These are phyloP conservation scores for Metschnikowia rubicola DNA, from an alignment of 805 yeast species.

Conservation along the genomic window DNA sequence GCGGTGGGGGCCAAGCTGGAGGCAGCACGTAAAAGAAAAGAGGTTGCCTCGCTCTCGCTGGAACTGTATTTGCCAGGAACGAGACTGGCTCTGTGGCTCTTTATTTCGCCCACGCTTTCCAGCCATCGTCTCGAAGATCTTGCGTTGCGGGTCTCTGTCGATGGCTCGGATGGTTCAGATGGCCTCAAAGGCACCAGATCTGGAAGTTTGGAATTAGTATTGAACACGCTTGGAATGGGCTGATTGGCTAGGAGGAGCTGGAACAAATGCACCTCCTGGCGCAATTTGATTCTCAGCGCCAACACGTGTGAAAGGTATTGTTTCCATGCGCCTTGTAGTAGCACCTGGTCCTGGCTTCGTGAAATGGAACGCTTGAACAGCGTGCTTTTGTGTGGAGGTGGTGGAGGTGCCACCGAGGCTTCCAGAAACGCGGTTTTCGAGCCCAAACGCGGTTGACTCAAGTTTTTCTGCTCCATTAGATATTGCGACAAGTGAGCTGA, in stretches of 20 bases:
- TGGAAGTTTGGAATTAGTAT: not conserved
- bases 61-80: constrained; percentile 4
- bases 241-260: constrained; percentile 21
- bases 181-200: too few species aligned
- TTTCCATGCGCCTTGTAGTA: constrained; percentile 26
- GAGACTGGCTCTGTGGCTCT: constrained; percentile 8
- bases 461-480: constrained; percentile 16
- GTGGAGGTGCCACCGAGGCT: constrained; percentile 12
- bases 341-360: not conserved
- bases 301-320: constrained; percentile 33
- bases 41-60: constrained; percentile 1
- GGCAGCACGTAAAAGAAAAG: not conserved
- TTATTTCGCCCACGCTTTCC: constrained; percentile 6
- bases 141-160: not conserved
- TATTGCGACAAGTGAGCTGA: not conserved
- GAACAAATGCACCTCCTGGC: constrained; percentile 39
- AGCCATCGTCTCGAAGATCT: constrained; percentile 7
- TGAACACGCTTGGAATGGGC: constrained; percentile 11
- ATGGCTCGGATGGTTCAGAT: not conserved
- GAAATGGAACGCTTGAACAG: constrained; percentile 2
- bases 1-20: constrained; percentile 3
- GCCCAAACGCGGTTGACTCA: constrained; percentile 4
- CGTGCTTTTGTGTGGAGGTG: constrained; percentile 12
- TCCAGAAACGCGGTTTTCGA: constrained; percentile 9
- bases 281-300: constrained; percentile 35